Conservation (phyloP, 108 stramenopile genomes). For the Thalassiosira profunda region DNA sequence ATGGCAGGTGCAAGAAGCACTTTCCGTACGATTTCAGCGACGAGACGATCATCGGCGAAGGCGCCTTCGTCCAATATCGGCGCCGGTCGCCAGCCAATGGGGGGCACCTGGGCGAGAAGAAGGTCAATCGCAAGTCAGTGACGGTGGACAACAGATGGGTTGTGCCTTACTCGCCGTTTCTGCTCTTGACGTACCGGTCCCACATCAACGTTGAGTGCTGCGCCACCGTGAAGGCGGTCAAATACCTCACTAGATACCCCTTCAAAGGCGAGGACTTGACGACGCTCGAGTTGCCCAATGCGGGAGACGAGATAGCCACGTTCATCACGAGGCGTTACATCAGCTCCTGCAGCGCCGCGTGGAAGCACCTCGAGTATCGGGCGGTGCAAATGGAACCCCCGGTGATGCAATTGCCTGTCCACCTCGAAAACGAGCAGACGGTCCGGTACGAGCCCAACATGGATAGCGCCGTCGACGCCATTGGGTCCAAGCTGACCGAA, state of each 20-base stretch:
- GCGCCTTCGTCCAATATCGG: neutral
- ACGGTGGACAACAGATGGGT: constrained; percentile 13
- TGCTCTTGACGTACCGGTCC: constrained; percentile 6
- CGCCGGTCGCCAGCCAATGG: neutral
- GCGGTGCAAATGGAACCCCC: neutral
- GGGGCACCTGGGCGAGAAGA: neutral
- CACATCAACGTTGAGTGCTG: constrained; percentile 40
- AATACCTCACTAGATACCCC: constrained; percentile 11
- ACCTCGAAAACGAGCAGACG: neutral
- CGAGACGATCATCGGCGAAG: neutral
- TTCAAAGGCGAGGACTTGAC: constrained; percentile 12
- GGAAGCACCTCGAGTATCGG: neutral
- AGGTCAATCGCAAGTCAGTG: neutral
- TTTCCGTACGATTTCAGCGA: neutral
- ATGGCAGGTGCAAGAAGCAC: neutral
- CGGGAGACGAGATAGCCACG: constrained; percentile 4
- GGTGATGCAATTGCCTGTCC: neutral
- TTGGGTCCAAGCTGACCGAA: neutral
- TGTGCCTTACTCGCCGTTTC: constrained; percentile 15
- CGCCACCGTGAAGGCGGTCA: constrained; percentile 11
- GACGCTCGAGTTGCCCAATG: neutral
- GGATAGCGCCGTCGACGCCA: neutral
- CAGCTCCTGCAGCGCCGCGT: neutral
- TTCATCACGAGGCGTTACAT: neutral
- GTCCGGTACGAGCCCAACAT: neutral